phyloP scores from a whole-genome alignment of 2,329 filamentous ascomycete species.

The Microsporum audouinii region DNA sequence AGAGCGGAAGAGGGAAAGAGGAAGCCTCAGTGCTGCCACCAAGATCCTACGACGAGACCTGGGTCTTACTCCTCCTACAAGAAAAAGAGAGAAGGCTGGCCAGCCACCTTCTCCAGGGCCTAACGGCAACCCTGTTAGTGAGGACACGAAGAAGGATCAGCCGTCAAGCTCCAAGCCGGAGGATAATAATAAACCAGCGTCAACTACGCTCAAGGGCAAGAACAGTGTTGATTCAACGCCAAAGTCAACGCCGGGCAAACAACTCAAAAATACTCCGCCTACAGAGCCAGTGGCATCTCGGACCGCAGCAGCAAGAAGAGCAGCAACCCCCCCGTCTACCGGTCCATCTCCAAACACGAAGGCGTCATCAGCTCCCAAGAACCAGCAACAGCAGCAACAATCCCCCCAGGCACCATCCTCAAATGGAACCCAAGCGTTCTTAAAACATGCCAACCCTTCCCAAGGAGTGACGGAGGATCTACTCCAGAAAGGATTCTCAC shows the following conservation, averaged over 20 bases:
- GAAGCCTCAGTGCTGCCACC: slow-evolving; percentile 42
- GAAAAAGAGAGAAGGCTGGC: slow-evolving; percentile 27
- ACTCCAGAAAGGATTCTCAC: slow-evolving; percentile 60
- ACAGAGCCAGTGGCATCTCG: slow-evolving; percentile 11
- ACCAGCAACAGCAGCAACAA: slow-evolving; percentile 9
- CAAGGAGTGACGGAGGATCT: slow-evolving; percentile 81
- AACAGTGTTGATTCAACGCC: slow-evolving; percentile 7
- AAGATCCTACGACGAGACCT: slow-evolving; percentile 53
- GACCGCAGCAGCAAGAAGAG: slow-evolving; percentile 7
- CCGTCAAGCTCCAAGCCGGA: slow-evolving; percentile 1
- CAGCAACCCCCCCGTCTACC: slow-evolving; percentile 16
- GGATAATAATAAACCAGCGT: slow-evolving; percentile 2
- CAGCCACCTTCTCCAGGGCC: slow-evolving; percentile 1
- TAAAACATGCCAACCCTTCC: slow-evolving; percentile 76
- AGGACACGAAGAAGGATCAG: slow-evolving; percentile 11
- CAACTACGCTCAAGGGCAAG: neutral
- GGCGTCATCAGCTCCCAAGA: neutral
- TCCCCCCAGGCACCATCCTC: slow-evolving; percentile 11
- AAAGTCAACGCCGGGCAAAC: slow-evolving; percentile 8
- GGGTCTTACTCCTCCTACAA: slow-evolving; percentile 39
- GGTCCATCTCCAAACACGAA: slow-evolving; percentile 14
- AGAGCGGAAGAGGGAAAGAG: slow-evolving; percentile 40
- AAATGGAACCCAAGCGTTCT: slow-evolving; percentile 46
- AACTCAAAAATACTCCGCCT: slow-evolving; percentile 7
- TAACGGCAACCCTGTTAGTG: slow-evolving; percentile 4